Evolutionary conservation across 805 yeast species (phyloP), one percentile per base, ranked within the genome.

Genomic region (Blastobotrys robertii): DNA sequence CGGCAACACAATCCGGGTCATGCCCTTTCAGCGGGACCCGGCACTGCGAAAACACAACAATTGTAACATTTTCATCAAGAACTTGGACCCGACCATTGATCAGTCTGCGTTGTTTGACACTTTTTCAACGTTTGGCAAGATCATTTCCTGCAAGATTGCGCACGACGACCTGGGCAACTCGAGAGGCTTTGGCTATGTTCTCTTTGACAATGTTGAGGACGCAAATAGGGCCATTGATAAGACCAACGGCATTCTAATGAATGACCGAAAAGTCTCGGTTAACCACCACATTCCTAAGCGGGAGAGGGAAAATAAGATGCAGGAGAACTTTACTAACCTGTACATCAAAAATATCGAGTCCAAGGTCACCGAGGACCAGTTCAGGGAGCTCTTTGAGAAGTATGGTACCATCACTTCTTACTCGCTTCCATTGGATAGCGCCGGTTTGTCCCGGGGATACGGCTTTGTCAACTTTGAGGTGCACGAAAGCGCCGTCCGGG

Each of bases 11-110:
- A 81, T 92, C 66, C 78, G 94, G 70, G 84, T 85, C 68, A 83
- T 83, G 92, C 82, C 92, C 88, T 84, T 92, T 55, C 92, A 84
- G 71, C 79, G 92, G 73, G 94, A 85, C 63, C 94, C 94, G 50
- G 73, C 88, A 46, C 64, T 76, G 59, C 77, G 94, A 75, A 83
- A 78, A 73, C 79, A 79, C 62, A 92, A 90, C 64, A 34, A 79
- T 49, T 90, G 88, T 44, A 70, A 70, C 62, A 64, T 72, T 45
- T 71, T 68, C 63, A 70, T 72, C 58, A 72, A 72, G 61, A 72
- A 72, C 66, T 68, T 72, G 58, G 75, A 72, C 59, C 74, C 74
- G 37, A 70, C 71, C 54, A 70, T 72, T 51, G 73, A 68, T 57
- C 65, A 68, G 64, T 67, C 69, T 61, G 72, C 74, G 43, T 67